Percentiles rank a stretch among this genome's conserved stretches.
Evolutionary conservation across 768 basidiomycete genomes (phyloP).

Genomic region (Amanita inopinata): DNA sequence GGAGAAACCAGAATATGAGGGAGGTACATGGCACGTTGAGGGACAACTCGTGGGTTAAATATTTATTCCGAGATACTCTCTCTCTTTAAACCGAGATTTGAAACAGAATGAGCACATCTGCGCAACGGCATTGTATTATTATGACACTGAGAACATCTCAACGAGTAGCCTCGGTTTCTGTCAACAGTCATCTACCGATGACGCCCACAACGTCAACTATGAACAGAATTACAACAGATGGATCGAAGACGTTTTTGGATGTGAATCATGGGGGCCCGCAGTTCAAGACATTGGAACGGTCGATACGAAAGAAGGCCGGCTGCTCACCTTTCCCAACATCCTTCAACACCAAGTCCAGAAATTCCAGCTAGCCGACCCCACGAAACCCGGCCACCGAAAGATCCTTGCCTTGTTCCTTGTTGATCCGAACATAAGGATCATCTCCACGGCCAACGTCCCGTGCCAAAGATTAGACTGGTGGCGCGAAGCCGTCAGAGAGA

Average conservation of each 20-base stretch:
- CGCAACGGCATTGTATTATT: conserved; percentile 17
- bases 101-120: conserved; percentile 19
- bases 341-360: conserved; percentile 23
- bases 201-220: conserved; percentile 10
- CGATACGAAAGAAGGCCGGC: conserved; percentile 17
- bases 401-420: conserved; percentile 28
- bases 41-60: conserved; percentile 15
- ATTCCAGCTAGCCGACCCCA: conserved; percentile 21
- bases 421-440: conserved; percentile 18
- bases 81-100: background rate
- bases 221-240: conserved; percentile 15
- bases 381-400: conserved; percentile 26
- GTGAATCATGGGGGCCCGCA: conserved; percentile 11
- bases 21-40: conserved; percentile 31
- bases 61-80: background rate
- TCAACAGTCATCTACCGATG: conserved; percentile 9
- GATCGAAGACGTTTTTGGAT: conserved; percentile 14
- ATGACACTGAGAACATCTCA: conserved; percentile 22
- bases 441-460: conserved; percentile 19
- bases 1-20: conserved; percentile 24
- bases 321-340: conserved; percentile 24
- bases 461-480: conserved; percentile 20
- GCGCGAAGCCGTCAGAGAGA: conserved; percentile 9
- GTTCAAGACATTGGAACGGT: conserved; percentile 18
- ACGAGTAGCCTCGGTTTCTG: conserved; percentile 21